Percentiles rank a stretch among this genome's conserved stretches.
These are phyloP conservation scores for Rhizopogon vinicolor DNA, from an alignment of 768 basidiomycete genomes.

Conservation along the genomic window DNA sequence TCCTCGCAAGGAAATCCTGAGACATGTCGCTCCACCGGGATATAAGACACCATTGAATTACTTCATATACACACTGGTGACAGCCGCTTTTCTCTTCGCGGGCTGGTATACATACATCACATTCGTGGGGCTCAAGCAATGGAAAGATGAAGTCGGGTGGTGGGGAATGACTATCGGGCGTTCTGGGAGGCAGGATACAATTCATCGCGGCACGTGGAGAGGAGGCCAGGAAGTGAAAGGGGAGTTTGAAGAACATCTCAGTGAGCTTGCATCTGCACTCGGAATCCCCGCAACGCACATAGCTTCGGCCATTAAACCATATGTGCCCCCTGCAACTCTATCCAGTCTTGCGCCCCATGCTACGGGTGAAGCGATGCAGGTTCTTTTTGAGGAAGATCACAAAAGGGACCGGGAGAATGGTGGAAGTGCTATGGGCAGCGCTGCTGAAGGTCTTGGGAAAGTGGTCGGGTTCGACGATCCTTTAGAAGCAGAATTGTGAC, in stretches of 20 bases:
- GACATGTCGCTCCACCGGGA: constrained; percentile 2
- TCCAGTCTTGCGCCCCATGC: constrained; percentile 45
- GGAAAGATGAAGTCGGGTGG: constrained; percentile 53
- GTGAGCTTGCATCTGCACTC: constrained; percentile 55
- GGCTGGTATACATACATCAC: constrained; percentile 50
- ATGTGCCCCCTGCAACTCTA: constrained; percentile 58
- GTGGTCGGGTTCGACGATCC: constrained; percentile 49
- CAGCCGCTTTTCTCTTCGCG: constrained; percentile 36
- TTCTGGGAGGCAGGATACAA: constrained; percentile 5
- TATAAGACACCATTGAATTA: constrained; percentile 14
- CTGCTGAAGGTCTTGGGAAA: constrained; percentile 31
- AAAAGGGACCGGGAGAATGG: not conserved
- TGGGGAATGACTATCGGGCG: constrained; percentile 30
- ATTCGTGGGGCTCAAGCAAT: constrained; percentile 39
- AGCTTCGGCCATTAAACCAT: constrained; percentile 55
- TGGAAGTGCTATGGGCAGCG: constrained; percentile 25
- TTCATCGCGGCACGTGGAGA: constrained; percentile 2
- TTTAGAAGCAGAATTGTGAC: not conserved
- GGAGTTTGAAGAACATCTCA: constrained; percentile 51
- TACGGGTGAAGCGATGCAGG: constrained; percentile 39
- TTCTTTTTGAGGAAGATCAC: constrained; percentile 20
- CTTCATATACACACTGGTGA: constrained; percentile 46
- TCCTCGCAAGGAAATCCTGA: not conserved
- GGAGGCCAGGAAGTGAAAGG: constrained; percentile 3
- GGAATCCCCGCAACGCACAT: constrained; percentile 59